Base-by-base conservation (phyloP, 208 protist species). In the Crithidia brevicula region DNA sequence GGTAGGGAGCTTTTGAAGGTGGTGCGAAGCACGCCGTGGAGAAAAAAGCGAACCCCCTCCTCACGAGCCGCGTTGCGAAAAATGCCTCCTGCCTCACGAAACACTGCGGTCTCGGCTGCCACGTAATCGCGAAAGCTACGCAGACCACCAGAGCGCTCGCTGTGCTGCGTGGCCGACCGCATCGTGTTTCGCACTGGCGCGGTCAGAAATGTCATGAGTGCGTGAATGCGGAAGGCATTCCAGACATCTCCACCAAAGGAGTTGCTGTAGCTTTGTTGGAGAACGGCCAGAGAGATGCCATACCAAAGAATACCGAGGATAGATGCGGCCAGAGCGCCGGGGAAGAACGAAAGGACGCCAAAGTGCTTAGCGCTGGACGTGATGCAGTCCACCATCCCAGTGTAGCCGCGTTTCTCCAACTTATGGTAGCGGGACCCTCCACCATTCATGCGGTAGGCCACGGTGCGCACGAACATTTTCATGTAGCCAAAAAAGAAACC, bases 1-100 rank as follows among this genome's bases (percentile, higher is more conserved):
- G 92, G 92, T 7, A 97, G 70, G 16, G 85, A 94, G 11, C 87
- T 87, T 68, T 95, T 97, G 63, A 92, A 94, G 16, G 83, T 93
- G 22, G 89, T 93, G 16, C 80, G 79, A 11, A 93, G 36, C 7
- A 83, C 80, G 6, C 89, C 92, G 40, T 85, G 50, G n/a, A 97
- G 64, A 52, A 97, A 94, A 69, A 97, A 97, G 4, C 68, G 65
- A 18, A 94, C 16, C 9, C 88, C 89, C 40, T 92, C 82, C 20
- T 70, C 83, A 25, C 76, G 74, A 4, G 86, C 49, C 77, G 85
- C 83, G 22, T 71, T 81, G 15, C 59, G 66, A 27, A 84, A 75
- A 22, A 97, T 89, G 45, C 79, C 83, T 9, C 33, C 49, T 0
- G 85, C 80, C 73, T 97, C 89, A 13, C 72, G 78, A 64, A 94